These are phyloP conservation scores for Gossypium schwendimanii DNA, from an alignment of 441 rosid species.

Conservation along the genomic window DNA sequence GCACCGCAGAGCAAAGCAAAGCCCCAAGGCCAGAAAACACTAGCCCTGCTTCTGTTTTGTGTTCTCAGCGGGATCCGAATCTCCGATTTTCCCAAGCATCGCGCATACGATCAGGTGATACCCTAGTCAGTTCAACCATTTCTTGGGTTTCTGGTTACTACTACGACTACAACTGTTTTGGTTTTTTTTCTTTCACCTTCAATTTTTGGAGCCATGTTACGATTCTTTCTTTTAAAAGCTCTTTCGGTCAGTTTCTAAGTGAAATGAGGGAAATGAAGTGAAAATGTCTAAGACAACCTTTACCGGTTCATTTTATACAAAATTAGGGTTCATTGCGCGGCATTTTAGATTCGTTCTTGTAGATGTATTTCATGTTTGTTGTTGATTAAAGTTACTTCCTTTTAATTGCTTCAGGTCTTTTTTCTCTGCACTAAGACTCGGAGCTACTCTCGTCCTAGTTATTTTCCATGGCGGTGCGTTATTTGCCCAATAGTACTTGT, in stretches of 20 bases:
- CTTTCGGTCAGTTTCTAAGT: neutral
- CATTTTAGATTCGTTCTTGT: neutral
- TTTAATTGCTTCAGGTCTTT: constrained; percentile 21
- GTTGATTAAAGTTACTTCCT: neutral
- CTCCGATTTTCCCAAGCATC: constrained; percentile 4
- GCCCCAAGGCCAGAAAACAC: neutral
- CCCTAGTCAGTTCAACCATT: neutral
- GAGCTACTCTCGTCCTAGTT: neutral
- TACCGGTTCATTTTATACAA: neutral
- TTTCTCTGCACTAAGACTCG: constrained; percentile 9
- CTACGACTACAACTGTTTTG: too few species aligned
- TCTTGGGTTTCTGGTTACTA: neutral
- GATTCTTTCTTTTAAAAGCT: neutral
- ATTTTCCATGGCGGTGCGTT: constrained; percentile 36
- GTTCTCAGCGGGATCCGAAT: constrained; percentile 24
- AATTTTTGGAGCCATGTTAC: neutral
- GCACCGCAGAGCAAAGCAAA: neutral
- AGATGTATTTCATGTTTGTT: neutral
- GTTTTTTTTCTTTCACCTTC: neutral
- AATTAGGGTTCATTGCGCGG: neutral
- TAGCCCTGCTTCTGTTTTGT: neutral
- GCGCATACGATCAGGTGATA: constrained; percentile 9
- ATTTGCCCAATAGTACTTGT: neutral
- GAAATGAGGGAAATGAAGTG: neutral
- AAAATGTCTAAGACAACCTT: neutral